Base-by-base conservation (phyloP, 768 basidiomycete genomes). In the Kwoniella shandongensis region DNA sequence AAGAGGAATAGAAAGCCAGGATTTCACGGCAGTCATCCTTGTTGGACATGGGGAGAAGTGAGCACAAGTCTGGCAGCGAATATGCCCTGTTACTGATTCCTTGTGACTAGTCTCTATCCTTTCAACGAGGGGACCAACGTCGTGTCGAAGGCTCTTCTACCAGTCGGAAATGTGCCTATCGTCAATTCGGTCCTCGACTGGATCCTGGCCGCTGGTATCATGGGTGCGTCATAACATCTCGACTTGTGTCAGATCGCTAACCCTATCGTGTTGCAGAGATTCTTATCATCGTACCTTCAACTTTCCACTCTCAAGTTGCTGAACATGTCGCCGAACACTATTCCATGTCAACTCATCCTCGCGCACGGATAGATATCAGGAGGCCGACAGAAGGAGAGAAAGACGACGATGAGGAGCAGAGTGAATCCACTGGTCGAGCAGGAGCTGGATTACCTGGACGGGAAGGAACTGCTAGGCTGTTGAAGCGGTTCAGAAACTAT, bases 21-120 rank as follows among this genome's bases (percentile, higher is more conserved):
- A 96, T 75, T 96, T 96, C 73, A 83, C 88, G 49, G 93, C 89
- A 0, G 85, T 97, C 18, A 80, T 96, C 25, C 81, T 96, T 12
- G 88, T 90, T 26, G 93, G 93, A 30, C 91, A 91, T 78, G 93
- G 93, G n/a, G 86, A 88, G 68, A 86, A 87, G 92, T 89, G 77
- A 76, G 85, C 46, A 30, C 8, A 13, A 27, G 17, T 48, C 17
- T 15, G 30, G 18, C 20, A 25, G n/a, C 13, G 30, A 49, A 60
- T n/a, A 62, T 56, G 44, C 50, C 53, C 51, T 65, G 56, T 68
- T 58, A 69, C 63, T 57, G 44, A 60, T n/a, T n/a, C 57, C 48
- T 40, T 18, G 45, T 54, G 25, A 46, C 3, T 48, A 76, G 76
- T 12, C 58, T 77, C 4, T 76, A 71, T 51, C 76, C 77, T 2